Evolutionary conservation across 495 filamentous ascomycete species (phyloP).

Genomic region (Amorphotheca resinae): DNA sequence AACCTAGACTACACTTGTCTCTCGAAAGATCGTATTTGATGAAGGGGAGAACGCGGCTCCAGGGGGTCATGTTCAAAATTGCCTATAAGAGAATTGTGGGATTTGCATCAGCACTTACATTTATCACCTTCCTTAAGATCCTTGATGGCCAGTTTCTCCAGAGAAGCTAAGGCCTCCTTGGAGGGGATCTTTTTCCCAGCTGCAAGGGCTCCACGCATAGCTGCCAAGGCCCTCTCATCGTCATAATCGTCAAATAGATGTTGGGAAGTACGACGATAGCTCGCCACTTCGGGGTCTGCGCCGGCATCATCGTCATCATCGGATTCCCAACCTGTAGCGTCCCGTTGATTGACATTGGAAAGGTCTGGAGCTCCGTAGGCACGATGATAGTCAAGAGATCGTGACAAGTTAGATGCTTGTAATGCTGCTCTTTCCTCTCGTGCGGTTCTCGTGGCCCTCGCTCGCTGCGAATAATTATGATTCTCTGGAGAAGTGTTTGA

Average conservation of each 20-base stretch:
- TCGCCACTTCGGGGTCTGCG: slow-evolving; percentile 1
- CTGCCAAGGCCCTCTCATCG: slow-evolving; percentile 20
- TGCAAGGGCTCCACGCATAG: slow-evolving; percentile 27
- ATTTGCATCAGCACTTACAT: slow-evolving; percentile 28
- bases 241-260: slow-evolving; percentile 1
- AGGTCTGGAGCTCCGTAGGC: not conserved
- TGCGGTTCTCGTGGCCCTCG: not conserved
- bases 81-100: too few species aligned
- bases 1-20: too few species aligned
- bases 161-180: slow-evolving; percentile 30
- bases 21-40: too few species aligned
- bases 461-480: not conserved
- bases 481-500: not conserved
- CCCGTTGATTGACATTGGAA: not conserved
- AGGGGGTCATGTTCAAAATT: too few species aligned
- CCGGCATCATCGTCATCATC: slow-evolving; percentile 15
- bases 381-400: too few species aligned
- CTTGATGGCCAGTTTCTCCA: slow-evolving; percentile 29
- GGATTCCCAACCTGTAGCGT: not conserved
- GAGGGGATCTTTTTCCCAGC: slow-evolving; percentile 32
- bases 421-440: not conserved
- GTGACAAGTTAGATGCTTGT: too few species aligned
- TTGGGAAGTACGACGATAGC: not conserved
- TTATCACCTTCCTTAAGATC: slow-evolving; percentile 31
- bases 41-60: too few species aligned